A percentile compares a stretch with the other conserved stretches of the same genome.
These are phyloP conservation scores for Neurospora pannonica DNA, from an alignment of 495 filamentous ascomycete genomes.

Conservation along the genomic window DNA sequence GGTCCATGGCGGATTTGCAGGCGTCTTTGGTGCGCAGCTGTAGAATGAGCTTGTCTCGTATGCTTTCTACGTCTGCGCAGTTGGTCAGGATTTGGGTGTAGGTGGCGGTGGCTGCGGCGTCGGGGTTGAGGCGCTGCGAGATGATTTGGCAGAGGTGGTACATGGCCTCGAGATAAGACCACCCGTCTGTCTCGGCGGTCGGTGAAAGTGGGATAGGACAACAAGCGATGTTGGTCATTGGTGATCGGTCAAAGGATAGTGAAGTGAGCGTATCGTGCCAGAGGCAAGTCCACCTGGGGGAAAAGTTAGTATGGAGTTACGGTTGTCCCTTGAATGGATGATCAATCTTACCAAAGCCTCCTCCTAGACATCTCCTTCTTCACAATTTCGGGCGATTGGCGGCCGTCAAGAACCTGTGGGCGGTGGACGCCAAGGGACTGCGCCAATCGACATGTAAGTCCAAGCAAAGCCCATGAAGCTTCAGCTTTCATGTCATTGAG, in stretches of 20 bases:
- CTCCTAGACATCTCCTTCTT: slow-evolving; percentile 36
- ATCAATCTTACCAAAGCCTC: slow-evolving; percentile 32
- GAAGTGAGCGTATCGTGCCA: slow-evolving; percentile 50
- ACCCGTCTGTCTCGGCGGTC: slow-evolving; percentile 33
- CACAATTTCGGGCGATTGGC: slow-evolving; percentile 24
- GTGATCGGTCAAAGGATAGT: slow-evolving; percentile 47
- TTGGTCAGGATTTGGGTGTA: slow-evolving; percentile 40
- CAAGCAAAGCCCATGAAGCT: slow-evolving; percentile 47
- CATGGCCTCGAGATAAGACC: slow-evolving; percentile 46
- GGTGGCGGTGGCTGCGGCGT: slow-evolving; percentile 32
- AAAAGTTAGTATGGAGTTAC: background rate
- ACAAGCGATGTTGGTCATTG: slow-evolving; percentile 41
- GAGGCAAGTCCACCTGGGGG: slow-evolving; percentile 42
- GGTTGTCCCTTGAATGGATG: background rate
- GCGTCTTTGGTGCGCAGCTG: slow-evolving; percentile 40
- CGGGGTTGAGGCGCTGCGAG: slow-evolving; percentile 40
- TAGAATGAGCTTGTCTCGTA: slow-evolving; percentile 32
- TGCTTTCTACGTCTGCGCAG: slow-evolving; percentile 36
- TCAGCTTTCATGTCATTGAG: slow-evolving; percentile 53
- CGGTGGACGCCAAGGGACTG: slow-evolving; percentile 46
- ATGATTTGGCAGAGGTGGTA: slow-evolving; percentile 44
- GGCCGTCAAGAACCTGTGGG: slow-evolving; percentile 26
- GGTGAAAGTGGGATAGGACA: slow-evolving; percentile 38
- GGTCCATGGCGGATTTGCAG: slow-evolving; percentile 45
- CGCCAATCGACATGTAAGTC: slow-evolving; percentile 44